Evolutionary conservation across 1,284 basidiomycete species (phyloP).

Genomic region (Xerocomus minutiporus): DNA sequence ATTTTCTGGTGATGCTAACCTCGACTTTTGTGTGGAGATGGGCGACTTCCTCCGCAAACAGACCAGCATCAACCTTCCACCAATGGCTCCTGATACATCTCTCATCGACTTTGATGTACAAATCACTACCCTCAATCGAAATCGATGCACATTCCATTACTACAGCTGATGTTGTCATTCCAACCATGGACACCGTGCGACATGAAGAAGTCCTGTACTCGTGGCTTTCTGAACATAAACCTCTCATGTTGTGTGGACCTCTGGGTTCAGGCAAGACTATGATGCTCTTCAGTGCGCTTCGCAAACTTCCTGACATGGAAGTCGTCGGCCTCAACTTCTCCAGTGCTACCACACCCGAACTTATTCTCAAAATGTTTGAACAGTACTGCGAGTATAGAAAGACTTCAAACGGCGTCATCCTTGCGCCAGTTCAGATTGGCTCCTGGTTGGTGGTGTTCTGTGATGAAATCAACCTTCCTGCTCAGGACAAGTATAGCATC

Average conservation of each 20-base stretch:
- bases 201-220: constrained; percentile 99
- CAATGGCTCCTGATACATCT: constrained; percentile 69
- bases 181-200: constrained; percentile 97
- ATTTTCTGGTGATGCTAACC: constrained; percentile 92
- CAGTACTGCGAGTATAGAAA: constrained; percentile 99
- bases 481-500: constrained; percentile 97
- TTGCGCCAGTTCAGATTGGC: constrained; percentile 92
- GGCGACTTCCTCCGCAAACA: constrained; percentile 84
- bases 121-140: constrained; percentile 85
- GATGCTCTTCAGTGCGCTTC: constrained; percentile 98
- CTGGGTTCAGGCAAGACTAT: constrained; percentile 99
- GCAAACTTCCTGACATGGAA: constrained; percentile 98
- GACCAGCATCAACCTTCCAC: constrained; percentile 88
- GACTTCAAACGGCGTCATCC: constrained; percentile 93
- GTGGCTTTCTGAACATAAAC: constrained; percentile 98
- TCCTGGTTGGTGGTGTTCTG: constrained; percentile 99
- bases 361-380: constrained; percentile 98
- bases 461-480: constrained; percentile 98
- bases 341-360: constrained; percentile 95
- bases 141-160: constrained; percentile 96
- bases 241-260: constrained; percentile 96
- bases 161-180: constrained; percentile 94
- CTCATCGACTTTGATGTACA: constrained; percentile 97
- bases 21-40: constrained; percentile 86
- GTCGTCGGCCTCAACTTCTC: constrained; percentile 99